Percentiles rank a stretch among this genome's conserved stretches.
Evolutionary conservation across 495 filamentous ascomycete species (phyloP).

Genomic region (Parachaetomium inaequale): DNA sequence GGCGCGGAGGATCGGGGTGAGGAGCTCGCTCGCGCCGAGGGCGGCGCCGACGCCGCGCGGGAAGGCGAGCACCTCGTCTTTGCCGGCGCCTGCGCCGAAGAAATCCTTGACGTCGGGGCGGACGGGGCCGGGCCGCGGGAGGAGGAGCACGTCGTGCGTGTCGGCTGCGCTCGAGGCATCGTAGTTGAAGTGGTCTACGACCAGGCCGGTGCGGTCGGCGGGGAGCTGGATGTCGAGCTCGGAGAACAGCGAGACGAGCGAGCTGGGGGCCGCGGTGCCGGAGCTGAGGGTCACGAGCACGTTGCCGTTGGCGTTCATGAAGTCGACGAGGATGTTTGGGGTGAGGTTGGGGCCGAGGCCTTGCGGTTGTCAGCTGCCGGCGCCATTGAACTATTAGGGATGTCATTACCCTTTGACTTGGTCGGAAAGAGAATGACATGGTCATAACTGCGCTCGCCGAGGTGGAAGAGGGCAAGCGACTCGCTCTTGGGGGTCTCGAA

Average conservation of each 20-base stretch:
- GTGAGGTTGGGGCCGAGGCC: constrained; percentile 85
- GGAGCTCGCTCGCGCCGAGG: constrained; percentile 69
- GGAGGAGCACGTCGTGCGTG: constrained; percentile 82
- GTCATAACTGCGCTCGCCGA: constrained; percentile 85
- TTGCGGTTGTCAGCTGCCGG: constrained; percentile 40
- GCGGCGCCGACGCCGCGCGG: constrained; percentile 75
- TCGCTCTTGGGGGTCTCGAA: constrained; percentile 87
- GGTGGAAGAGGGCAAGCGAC: constrained; percentile 73
- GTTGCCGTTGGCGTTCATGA: constrained; percentile 88
- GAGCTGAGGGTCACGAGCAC: constrained; percentile 84
- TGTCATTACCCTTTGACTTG: constrained; percentile 73
- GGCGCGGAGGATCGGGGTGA: constrained; percentile 78
- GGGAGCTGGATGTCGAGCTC: constrained; percentile 91
- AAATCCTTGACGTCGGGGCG: constrained; percentile 71
- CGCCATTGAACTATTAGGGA: neutral
- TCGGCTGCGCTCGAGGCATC: constrained; percentile 71
- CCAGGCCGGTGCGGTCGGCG: constrained; percentile 71
- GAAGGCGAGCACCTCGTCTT: constrained; percentile 62
- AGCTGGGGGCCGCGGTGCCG: constrained; percentile 65
- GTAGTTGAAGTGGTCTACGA: constrained; percentile 95
- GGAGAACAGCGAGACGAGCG: constrained; percentile 77
- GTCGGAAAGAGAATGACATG: constrained; percentile 84
- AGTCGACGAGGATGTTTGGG: constrained; percentile 81
- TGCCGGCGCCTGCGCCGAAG: constrained; percentile 61
- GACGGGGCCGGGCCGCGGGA: constrained; percentile 59